Evolutionary conservation across 2,329 filamentous ascomycete genomes (phyloP).

Genomic region (Fusarium longipes): DNA sequence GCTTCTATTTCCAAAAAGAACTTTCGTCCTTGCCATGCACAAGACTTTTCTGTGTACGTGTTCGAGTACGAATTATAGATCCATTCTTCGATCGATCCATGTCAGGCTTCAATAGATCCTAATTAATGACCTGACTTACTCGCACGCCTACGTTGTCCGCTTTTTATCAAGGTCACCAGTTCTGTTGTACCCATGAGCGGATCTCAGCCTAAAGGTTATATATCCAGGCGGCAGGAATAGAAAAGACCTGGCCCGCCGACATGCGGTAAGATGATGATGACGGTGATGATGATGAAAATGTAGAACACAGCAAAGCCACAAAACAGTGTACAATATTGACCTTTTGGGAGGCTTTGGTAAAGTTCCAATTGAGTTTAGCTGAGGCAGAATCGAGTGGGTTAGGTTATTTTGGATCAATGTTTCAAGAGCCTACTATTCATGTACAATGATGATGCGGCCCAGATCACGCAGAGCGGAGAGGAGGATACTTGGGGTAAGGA

Average conservation of each 20-base stretch:
- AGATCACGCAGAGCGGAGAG: neutral
- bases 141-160: constrained; percentile 6
- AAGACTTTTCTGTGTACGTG: constrained; percentile 29
- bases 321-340: neutral
- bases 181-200: constrained; percentile 5
- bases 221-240: constrained; percentile 23
- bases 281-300: constrained; percentile 7
- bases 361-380: constrained; percentile 10
- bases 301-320: constrained; percentile 9
- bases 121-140: constrained; percentile 12
- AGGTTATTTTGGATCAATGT: constrained; percentile 11
- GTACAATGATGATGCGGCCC: constrained; percentile 24
- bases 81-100: constrained; percentile 4
- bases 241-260: constrained; percentile 31
- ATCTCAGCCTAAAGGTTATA: constrained; percentile 31
- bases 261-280: constrained; percentile 18
- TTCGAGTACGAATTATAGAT: constrained; percentile 19
- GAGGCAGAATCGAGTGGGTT: constrained; percentile 26
- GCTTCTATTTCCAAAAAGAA: constrained; percentile 28
- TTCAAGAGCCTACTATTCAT: constrained; percentile 10
- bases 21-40: constrained; percentile 18
- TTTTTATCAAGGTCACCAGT: constrained; percentile 36
- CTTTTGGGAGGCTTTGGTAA: neutral
- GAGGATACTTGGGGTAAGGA: neutral
- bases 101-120: constrained; percentile 11